Conservation (phyloP, 1,284 basidiomycete species). For the Ceratobasidium papillatum region DNA sequence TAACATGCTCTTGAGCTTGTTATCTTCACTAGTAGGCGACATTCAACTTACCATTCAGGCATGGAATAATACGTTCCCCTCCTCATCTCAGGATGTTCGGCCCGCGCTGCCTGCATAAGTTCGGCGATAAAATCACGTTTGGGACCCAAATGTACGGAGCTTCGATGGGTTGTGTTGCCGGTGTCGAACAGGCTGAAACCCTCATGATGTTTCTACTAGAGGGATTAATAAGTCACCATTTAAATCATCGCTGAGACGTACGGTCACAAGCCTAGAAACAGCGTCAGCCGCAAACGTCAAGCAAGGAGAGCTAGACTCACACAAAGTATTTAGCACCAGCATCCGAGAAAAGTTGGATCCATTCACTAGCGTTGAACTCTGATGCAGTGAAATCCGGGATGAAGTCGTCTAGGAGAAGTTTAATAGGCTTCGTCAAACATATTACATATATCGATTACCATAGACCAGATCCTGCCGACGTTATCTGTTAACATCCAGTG, state of each 20-base stretch:
- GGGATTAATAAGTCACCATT: neutral
- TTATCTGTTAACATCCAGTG: neutral
- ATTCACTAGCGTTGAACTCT: constrained; percentile 62
- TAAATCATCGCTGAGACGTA: neutral
- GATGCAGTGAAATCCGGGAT: constrained; percentile 62
- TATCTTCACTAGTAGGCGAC: neutral
- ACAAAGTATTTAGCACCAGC: constrained; percentile 67
- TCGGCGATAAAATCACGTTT: constrained; percentile 64
- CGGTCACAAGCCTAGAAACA: constrained; percentile 9
- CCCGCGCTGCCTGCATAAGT: constrained; percentile 61
- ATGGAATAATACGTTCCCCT: constrained; percentile 64
- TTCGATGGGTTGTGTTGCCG: constrained; percentile 60
- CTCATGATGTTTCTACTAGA: constrained; percentile 51
- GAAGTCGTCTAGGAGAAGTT: constrained; percentile 57
- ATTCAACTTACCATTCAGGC: constrained; percentile 46
- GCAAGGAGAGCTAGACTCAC: constrained; percentile 49
- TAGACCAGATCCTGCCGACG: constrained; percentile 58
- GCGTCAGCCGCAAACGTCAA: neutral
- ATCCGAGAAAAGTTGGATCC: constrained; percentile 62
- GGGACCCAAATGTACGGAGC: constrained; percentile 60
- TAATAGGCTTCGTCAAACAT: neutral
- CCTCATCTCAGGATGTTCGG: constrained; percentile 60
- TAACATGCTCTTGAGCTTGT: neutral
- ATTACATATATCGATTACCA: constrained; percentile 1
- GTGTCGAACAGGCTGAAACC: constrained; percentile 64